Conservation (phyloP, 2,329 filamentous ascomycete genomes). For the Drechmeria coniospora region DNA sequence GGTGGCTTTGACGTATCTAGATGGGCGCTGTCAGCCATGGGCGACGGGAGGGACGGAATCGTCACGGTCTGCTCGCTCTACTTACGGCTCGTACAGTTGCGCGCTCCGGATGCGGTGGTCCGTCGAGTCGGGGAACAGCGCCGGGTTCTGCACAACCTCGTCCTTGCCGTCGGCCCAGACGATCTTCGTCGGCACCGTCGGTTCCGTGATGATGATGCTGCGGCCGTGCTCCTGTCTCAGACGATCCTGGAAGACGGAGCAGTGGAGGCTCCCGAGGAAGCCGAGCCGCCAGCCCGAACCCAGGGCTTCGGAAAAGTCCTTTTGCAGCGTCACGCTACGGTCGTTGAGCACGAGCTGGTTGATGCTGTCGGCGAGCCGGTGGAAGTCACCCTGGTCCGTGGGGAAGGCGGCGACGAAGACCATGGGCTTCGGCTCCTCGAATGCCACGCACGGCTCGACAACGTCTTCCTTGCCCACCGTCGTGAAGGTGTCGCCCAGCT, state of each 20-base stretch:
- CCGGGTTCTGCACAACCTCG: constrained; percentile 68
- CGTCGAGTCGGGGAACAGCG: constrained; percentile 64
- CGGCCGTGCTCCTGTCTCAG: constrained; percentile 86
- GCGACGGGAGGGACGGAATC: too few species aligned
- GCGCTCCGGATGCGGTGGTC: constrained; percentile 28
- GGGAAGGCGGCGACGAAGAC: constrained; percentile 97
- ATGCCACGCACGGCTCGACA: constrained; percentile 75
- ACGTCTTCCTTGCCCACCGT: constrained; percentile 58
- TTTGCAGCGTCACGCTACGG: constrained; percentile 81
- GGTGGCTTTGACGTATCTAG: constrained; percentile 57
- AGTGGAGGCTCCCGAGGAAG: constrained; percentile 92
- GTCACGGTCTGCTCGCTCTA: too few species aligned
- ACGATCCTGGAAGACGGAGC: constrained; percentile 97
- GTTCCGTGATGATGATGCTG: constrained; percentile 92
- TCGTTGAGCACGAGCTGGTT: constrained; percentile 89
- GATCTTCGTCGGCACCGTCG: constrained; percentile 83
- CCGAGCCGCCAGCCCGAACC: constrained; percentile 89
- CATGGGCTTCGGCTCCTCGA: constrained; percentile 97
- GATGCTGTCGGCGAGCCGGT: constrained; percentile 82
- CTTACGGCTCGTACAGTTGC: constrained; percentile 35
- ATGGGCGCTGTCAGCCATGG: too few species aligned
- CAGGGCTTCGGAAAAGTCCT: constrained; percentile 85
- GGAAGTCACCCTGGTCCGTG: constrained; percentile 76
- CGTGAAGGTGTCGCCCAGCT: constrained; percentile 91
- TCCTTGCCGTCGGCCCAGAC: constrained; percentile 64